A percentile compares a stretch with the other conserved stretches of the same genome.
Conservation (phyloP, 805 yeast species). For the Priceomyces medius region DNA sequence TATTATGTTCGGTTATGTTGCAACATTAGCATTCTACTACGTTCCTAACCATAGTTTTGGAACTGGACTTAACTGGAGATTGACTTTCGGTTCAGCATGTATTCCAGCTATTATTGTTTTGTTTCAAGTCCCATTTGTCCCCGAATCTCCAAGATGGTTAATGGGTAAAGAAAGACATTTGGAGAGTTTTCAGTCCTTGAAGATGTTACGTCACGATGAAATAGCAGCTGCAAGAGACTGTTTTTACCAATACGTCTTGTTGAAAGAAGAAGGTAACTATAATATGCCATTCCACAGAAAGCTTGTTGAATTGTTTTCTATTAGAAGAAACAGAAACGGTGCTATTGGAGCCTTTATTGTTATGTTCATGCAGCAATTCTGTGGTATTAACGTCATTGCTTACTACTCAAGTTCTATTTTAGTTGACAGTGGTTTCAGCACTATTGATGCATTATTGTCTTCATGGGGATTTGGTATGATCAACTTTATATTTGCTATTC, state of each 20-base stretch:
- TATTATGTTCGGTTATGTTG: constrained; percentile 63
- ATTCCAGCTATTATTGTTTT: constrained; percentile 56
- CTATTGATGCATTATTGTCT: constrained; percentile 61
- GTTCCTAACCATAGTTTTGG: constrained; percentile 48
- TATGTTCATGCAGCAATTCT: constrained; percentile 83
- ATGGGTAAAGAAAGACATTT: constrained; percentile 49
- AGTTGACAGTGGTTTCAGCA: constrained; percentile 57
- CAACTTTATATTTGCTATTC: constrained; percentile 71
- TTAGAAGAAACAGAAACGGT: constrained; percentile 78
- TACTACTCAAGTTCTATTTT: constrained; percentile 76
- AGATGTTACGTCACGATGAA: constrained; percentile 42
- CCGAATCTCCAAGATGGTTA: constrained; percentile 73
- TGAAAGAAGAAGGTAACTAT: constrained; percentile 60
- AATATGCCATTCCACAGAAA: constrained; percentile 44
- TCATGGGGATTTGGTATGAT: constrained; percentile 80
- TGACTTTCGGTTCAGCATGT: constrained; percentile 64
- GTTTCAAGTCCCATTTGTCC: constrained; percentile 51
- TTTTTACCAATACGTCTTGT: constrained; percentile 55
- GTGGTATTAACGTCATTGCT: constrained; percentile 82
- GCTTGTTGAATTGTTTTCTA: constrained; percentile 53
- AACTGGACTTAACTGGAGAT: constrained; percentile 55
- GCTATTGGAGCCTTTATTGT: constrained; percentile 70
- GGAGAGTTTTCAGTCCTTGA: constrained; percentile 52
- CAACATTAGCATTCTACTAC: constrained; percentile 57
- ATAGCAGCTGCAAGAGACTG: constrained; percentile 66